These are phyloP conservation scores for Xylariaceae sp. DNA, from an alignment of 2,329 filamentous ascomycete species.

Conservation along the genomic window DNA sequence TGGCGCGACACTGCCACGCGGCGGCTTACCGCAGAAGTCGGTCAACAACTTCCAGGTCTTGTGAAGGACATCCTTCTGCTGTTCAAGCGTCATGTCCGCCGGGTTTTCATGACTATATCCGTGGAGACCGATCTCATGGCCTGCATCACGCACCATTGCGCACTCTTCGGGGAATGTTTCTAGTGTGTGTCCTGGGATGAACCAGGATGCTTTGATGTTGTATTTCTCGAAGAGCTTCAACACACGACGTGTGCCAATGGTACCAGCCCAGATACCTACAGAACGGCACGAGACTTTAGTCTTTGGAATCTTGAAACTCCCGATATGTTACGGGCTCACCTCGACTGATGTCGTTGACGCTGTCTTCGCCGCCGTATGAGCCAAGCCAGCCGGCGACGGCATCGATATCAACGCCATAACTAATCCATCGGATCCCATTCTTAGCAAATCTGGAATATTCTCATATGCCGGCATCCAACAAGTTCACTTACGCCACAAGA, in stretches of 20 bases:
- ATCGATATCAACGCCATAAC: conserved; percentile 58
- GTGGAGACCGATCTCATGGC: conserved; percentile 58
- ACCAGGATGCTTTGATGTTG: conserved; percentile 51
- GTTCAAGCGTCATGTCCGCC: conserved; percentile 64
- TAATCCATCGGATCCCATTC: background rate
- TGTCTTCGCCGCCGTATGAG: conserved; percentile 69
- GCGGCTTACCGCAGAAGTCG: conserved; percentile 66
- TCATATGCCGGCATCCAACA: background rate
- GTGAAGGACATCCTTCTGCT: conserved; percentile 69
- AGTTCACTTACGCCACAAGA: conserved; percentile 10
- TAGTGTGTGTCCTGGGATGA: conserved; percentile 48
- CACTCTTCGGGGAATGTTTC: conserved; percentile 61
- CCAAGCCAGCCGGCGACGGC: conserved; percentile 74
- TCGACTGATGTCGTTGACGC: conserved; percentile 65
- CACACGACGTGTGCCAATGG: conserved; percentile 58
- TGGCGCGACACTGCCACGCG: conserved; percentile 65
- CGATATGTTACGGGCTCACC: conserved; percentile 37
- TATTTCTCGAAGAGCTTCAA: conserved; percentile 50
- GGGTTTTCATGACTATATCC: conserved; percentile 74
- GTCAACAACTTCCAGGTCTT: conserved; percentile 68
- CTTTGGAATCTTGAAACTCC: no score
- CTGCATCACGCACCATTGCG: conserved; percentile 54
- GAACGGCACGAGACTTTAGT: background rate
- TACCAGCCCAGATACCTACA: conserved; percentile 53
- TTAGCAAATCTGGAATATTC: no score